These are phyloP conservation scores for Fagopyrum esculentum DNA, from an alignment of 148 eudicot genomes.

Conservation along the genomic window DNA sequence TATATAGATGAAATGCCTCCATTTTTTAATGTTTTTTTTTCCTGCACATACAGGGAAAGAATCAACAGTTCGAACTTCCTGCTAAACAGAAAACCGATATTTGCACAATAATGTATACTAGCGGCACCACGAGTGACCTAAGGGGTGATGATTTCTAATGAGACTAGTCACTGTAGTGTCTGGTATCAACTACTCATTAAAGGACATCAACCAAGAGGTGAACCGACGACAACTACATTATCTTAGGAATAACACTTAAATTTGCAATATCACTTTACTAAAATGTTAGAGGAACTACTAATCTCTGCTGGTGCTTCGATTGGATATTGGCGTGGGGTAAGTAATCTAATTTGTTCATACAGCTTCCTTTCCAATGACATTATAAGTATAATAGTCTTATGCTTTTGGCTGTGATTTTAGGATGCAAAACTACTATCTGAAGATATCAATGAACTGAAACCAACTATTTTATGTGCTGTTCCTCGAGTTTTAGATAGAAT, in stretches of 20 bases:
- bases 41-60: slow-evolving; percentile 37
- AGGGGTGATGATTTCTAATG: slow-evolving; percentile 85
- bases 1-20: background rate
- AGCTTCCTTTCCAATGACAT: background rate
- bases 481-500: slow-evolving; percentile 91
- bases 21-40: background rate
- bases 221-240: background rate
- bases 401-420: slow-evolving; percentile 30
- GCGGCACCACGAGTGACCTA: slow-evolving; percentile 99
- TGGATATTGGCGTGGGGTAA: slow-evolving; percentile 98
- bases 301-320: slow-evolving; percentile 79
- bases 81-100: slow-evolving; percentile 63
- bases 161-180: slow-evolving; percentile 72
- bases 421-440: slow-evolving; percentile 72
- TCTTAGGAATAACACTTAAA: background rate
- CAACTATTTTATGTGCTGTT: slow-evolving; percentile 80
- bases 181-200: slow-evolving; percentile 65
- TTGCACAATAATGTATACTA: slow-evolving; percentile 96
- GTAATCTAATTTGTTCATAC: slow-evolving; percentile 12
- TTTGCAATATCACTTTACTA: background rate
- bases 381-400: background rate
- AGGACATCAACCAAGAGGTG: slow-evolving; percentile 79
- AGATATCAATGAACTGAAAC: slow-evolving; percentile 74
- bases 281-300: slow-evolving; percentile 56
- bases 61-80: slow-evolving; percentile 58